Evolutionary conservation across 768 basidiomycete species (phyloP), one percentile per base, ranked within the genome.

Genomic region (Boletales sp.): DNA sequence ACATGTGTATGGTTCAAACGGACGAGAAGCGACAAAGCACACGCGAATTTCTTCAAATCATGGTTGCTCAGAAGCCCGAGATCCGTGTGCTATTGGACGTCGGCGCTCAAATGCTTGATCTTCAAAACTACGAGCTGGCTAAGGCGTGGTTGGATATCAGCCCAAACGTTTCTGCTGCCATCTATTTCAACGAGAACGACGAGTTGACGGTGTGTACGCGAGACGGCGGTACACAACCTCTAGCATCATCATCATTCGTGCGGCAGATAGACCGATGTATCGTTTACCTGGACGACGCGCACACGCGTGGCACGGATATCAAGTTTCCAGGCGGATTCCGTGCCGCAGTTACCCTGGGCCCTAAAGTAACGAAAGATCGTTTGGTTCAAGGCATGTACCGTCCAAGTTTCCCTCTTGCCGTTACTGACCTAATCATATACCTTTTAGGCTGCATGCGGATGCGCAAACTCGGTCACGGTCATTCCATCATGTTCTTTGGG

Each of bases 81-180:
- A 62, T 78, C 15, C 66, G 66, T 29, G 76, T 80, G 10, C 59
- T 80, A 19, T 58, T 80, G 11, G 78, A 80, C 48, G 75, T 80
- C 11, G 79, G 78, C 2, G 79, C 79, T 0, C 78, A 80, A 56
- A 76, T 80, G 63, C 64, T 80, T n/a, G 77, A 79, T 39, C 58
- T 76, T 46, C 60, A 63, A 29, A 80, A 77, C 49, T 40, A 58
- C 5, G 65, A 74, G 17, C 41, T 80, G 1, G 74, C 66, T 9
- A 36, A 48, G 15, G 42, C 54, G 6, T 80, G 79, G 79, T 65
- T 80, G 3, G 40, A 42, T 24, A 48, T 48, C 40, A 50, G 32
- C 8, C 29, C 12, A 3, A 30, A 39, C 13, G 49, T 54, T 21
- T 45, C 52, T 30, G 65, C 65, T 2, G 63, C 63, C 5, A 50